A percentile compares a stretch with the other conserved stretches of the same genome.
phyloP scores from a whole-genome alignment of 257 asterid genomes.

The Penstemon barbatus region DNA sequence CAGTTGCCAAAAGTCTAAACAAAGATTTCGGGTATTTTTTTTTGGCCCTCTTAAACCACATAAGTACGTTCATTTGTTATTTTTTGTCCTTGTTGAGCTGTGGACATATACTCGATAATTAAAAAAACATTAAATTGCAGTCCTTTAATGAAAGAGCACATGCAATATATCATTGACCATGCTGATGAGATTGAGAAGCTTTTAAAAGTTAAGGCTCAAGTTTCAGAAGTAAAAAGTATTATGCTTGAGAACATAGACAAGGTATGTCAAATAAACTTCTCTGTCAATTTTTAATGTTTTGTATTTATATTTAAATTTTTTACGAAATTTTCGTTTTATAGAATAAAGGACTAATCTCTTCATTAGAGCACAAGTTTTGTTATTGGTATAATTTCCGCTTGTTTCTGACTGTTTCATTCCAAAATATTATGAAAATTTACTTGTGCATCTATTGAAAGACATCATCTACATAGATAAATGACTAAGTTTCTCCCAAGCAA shows the following conservation, averaged over 20 bases:
- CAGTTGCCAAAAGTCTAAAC: constrained; percentile 83
- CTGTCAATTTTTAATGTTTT: neutral
- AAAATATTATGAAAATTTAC: too few relatives aligned
- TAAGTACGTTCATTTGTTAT: neutral
- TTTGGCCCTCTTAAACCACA: neutral
- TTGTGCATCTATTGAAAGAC: too few relatives aligned
- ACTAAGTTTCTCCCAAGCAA: too few relatives aligned
- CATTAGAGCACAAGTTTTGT: too few relatives aligned
- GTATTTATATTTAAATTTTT: neutral
- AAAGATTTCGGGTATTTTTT: constrained; percentile 80
- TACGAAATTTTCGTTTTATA: too few relatives aligned
- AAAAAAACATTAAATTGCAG: constrained; percentile 35
- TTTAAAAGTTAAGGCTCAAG: constrained; percentile 86
- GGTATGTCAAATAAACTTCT: constrained; percentile 44
- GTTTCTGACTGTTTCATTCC: too few relatives aligned
- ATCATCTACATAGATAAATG: too few relatives aligned
- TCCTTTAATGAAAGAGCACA: constrained; percentile 84
- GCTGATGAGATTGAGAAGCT: constrained; percentile 92
- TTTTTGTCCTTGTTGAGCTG: neutral
- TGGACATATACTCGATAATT: neutral
- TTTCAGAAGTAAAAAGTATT: constrained; percentile 81
- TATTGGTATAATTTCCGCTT: too few relatives aligned
- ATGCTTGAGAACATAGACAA: constrained; percentile 88
- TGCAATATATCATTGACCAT: constrained; percentile 86
- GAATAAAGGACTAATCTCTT: too few relatives aligned